These are phyloP conservation scores for Hordeum vulgare DNA, from an alignment of 176 grass and related monocot genomes.

Conservation along the genomic window MorexV3_pseudomolecules_assembly NC_058521.1:119103376-119103875, in stretches of 20 bases:
- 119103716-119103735: neutral
- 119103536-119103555: neutral
- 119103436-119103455: too few species aligned
- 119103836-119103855: constrained; percentile 24
- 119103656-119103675: neutral
- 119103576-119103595: neutral
- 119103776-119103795: constrained; percentile 41
- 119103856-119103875: neutral
- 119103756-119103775: constrained; percentile 33
- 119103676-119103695: neutral
- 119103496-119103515: too few species aligned
- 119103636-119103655: neutral
- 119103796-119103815: constrained; percentile 23
- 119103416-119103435: neutral
- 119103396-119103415: neutral
- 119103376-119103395: neutral
- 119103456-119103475: too few species aligned
- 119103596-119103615: neutral
- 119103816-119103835: constrained; percentile 21
- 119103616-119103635: neutral
- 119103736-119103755: neutral
- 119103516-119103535: too few species aligned
- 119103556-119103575: neutral
- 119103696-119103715: neutral
- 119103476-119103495: too few species aligned